These are phyloP conservation scores for Linnemannia zychae DNA, from an alignment of 192 early-diverging fungal species.

Conservation along the genomic window DNA sequence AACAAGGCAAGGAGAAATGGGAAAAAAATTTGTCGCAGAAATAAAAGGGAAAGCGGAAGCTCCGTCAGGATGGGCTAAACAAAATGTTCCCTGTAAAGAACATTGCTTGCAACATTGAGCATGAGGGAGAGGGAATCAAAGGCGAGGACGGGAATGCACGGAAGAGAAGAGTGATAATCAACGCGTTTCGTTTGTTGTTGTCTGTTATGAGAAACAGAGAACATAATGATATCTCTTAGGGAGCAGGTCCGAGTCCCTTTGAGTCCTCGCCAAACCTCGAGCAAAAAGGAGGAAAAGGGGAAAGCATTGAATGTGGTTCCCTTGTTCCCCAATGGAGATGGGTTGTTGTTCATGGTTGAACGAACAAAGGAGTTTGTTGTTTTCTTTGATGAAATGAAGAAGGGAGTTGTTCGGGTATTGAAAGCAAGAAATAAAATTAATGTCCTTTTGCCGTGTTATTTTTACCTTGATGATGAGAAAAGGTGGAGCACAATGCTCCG, in stretches of 20 bases:
- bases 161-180: slow-evolving; percentile 1
- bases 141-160: background rate
- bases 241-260: background rate
- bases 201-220: background rate
- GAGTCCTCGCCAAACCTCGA: background rate
- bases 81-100: too few species aligned
- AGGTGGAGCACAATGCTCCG: too few species aligned
- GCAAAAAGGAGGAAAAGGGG: background rate
- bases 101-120: too few species aligned
- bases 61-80: background rate
- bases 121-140: too few species aligned
- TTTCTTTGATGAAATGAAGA: background rate
- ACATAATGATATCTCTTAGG: too few species aligned
- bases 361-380: background rate
- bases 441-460: background rate
- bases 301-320: background rate
- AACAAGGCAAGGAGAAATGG: background rate
- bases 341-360: background rate
- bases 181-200: background rate
- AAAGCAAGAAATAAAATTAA: background rate
- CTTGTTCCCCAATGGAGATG: too few species aligned
- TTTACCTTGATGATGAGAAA: background rate
- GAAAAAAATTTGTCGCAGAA: too few species aligned
- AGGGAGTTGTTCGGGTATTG: background rate
- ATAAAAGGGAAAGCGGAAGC: background rate